Percentiles rank a stretch among this genome's conserved stretches.
Conservation (phyloP, 129 eudicot genomes). For the Centrapalus pauciflorus region DNA sequence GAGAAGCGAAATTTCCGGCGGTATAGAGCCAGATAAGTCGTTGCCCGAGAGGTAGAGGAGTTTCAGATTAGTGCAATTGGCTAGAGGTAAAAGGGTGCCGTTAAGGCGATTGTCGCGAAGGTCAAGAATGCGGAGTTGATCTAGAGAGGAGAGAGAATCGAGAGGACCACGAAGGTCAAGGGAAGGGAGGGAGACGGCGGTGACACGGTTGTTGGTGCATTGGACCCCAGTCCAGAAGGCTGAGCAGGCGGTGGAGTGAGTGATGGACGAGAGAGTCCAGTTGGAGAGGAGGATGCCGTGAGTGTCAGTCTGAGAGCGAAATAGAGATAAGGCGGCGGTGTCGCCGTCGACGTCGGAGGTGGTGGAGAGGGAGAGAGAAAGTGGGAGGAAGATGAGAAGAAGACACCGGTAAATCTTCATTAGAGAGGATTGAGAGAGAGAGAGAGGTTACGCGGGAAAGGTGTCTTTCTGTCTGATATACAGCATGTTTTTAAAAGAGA, state of each 20-base stretch:
- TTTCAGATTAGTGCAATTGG: conserved; percentile 59
- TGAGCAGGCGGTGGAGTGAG: conserved; percentile 61
- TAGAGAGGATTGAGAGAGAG: not conserved
- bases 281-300: conserved; percentile 75
- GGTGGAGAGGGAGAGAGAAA: conserved; percentile 21
- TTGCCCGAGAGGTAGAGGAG: conserved; percentile 69
- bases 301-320: conserved; percentile 76
- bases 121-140: conserved; percentile 83
- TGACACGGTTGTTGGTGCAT: conserved; percentile 71
- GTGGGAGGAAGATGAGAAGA: conserved; percentile 31
- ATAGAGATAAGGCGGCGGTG: conserved; percentile 74
- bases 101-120: conserved; percentile 81
- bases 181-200: conserved; percentile 55
- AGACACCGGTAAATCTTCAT: conserved; percentile 33
- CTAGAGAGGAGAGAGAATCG: conserved; percentile 61
- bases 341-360: conserved; percentile 42
- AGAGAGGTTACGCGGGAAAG: conserved; percentile 44
- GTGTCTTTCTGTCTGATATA: conserved; percentile 24
- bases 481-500: conserved; percentile 32
- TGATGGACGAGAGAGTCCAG: conserved; percentile 62
- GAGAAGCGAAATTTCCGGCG: conserved; percentile 45
- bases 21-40: conserved; percentile 79
- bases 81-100: conserved; percentile 50
- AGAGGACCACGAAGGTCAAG: conserved; percentile 84
- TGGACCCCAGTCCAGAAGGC: conserved; percentile 58